These are phyloP conservation scores for Mycena capillaripes DNA, from an alignment of 768 basidiomycete species.

Conservation along the genomic window DNA sequence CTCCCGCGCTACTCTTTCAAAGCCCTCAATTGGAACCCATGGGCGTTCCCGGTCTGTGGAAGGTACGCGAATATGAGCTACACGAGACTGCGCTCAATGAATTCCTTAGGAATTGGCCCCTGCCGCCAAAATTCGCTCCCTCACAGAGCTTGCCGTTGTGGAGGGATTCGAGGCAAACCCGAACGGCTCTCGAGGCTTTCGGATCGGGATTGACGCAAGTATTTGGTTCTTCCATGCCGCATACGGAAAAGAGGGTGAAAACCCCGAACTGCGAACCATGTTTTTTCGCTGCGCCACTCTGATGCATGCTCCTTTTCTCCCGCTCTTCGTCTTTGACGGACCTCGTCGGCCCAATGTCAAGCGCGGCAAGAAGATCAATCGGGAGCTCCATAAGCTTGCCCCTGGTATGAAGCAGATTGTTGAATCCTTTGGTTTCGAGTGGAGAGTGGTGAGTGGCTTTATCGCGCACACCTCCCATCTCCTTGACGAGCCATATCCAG, in stretches of 20 bases:
- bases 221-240: constrained; percentile 89
- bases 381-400: constrained; percentile 73
- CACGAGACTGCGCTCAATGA: neutral
- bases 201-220: constrained; percentile 89
- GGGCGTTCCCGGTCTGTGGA: constrained; percentile 37
- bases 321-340: constrained; percentile 94
- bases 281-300: constrained; percentile 90
- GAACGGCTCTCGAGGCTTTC: constrained; percentile 76
- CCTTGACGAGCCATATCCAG: constrained; percentile 52
- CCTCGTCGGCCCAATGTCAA: constrained; percentile 87
- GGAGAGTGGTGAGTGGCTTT: constrained; percentile 66
- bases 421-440: constrained; percentile 85
- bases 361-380: constrained; percentile 79
- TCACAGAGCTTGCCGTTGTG: constrained; percentile 80
- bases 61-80: constrained; percentile 9
- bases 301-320: constrained; percentile 83
- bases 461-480: constrained; percentile 42
- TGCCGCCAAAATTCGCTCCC: constrained; percentile 77
- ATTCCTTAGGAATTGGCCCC: constrained; percentile 50
- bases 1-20: neutral
- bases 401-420: constrained; percentile 85
- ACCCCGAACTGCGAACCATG: constrained; percentile 86
- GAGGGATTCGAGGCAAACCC: constrained; percentile 83
- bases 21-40: neutral
- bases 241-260: constrained; percentile 84